phyloP scores from a whole-genome alignment of 2,329 filamentous ascomycete genomes.

The Paecilomyces niveus region DNA sequence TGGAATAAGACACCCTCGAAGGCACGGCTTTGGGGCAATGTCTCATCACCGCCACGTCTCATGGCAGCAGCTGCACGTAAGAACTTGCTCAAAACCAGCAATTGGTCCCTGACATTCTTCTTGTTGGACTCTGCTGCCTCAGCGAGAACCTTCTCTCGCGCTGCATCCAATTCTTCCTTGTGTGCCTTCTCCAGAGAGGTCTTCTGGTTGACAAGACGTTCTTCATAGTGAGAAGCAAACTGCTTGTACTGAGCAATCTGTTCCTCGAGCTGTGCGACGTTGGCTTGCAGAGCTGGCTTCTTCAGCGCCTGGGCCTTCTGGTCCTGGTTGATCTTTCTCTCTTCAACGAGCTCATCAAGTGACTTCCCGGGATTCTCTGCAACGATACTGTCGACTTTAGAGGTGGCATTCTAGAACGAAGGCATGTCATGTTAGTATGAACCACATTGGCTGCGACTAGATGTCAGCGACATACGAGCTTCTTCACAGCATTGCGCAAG shows the following conservation, averaged over 20 bases:
- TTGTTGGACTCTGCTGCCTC: constrained; percentile 43
- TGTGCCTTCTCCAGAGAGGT: constrained; percentile 48
- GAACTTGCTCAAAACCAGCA: constrained; percentile 56
- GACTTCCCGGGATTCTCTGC: constrained; percentile 53
- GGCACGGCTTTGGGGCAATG: constrained; percentile 51
- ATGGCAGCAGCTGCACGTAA: constrained; percentile 55
- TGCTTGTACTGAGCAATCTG: constrained; percentile 55
- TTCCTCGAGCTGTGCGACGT: constrained; percentile 52
- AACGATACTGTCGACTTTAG: constrained; percentile 55
- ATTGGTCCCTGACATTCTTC: constrained; percentile 45
- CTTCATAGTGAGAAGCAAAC: constrained; percentile 53
- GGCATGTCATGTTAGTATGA: constrained; percentile 14
- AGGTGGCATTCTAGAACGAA: constrained; percentile 44
- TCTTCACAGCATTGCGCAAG: constrained; percentile 89
- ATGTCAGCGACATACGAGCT: constrained; percentile 60
- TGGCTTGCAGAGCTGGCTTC: constrained; percentile 54
- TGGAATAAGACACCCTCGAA: constrained; percentile 58
- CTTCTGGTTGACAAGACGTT: constrained; percentile 50
- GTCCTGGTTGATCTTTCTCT: constrained; percentile 59
- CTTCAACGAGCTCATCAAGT: constrained; percentile 55
- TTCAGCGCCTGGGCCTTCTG: constrained; percentile 58
- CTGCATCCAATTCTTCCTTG: constrained; percentile 47
- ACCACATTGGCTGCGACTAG: not conserved
- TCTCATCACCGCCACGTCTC: constrained; percentile 52
- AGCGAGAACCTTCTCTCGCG: constrained; percentile 43